phyloP scores from a whole-genome alignment of 768 basidiomycete species.

The Trametes punicea region DNA sequence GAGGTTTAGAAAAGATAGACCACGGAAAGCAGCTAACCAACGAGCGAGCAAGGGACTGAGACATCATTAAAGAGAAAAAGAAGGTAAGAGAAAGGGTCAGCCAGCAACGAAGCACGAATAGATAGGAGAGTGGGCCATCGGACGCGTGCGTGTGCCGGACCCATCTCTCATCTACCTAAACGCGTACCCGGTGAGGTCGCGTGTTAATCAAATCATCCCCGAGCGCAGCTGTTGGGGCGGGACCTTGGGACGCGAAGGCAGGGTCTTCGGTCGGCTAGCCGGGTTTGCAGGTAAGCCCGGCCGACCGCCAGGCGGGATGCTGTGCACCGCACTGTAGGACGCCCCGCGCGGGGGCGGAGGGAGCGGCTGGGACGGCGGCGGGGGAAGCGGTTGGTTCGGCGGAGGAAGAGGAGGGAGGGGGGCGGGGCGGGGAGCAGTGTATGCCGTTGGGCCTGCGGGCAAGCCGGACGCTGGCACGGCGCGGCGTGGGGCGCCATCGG shows the following conservation, averaged over 20 bases:
- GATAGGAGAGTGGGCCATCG: constrained; percentile 2
- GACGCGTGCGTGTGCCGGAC: background rate
- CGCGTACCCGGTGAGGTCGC: background rate
- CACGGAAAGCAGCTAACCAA: background rate
- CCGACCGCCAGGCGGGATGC: background rate
- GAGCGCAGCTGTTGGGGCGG: constrained; percentile 21
- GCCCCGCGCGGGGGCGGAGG: constrained; percentile 11
- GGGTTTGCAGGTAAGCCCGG: constrained; percentile 15
- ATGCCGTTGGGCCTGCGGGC: constrained; percentile 10
- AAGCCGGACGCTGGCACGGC: background rate
- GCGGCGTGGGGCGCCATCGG: constrained; percentile 29
- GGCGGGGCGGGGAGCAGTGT: constrained; percentile 14
- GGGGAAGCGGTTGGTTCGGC: constrained; percentile 13
- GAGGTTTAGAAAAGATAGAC: constrained; percentile 18
- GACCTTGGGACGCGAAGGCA: constrained; percentile 13
- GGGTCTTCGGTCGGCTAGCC: constrained; percentile 3
- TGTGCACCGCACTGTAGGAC: background rate
- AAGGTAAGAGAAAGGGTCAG: background rate
- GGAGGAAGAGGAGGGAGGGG: constrained; percentile 10
- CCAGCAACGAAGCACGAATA: constrained; percentile 1
- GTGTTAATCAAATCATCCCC: constrained; percentile 14
- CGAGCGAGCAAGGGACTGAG: background rate
- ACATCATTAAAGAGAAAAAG: background rate
- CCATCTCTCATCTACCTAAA: background rate
- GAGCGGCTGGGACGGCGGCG: constrained; percentile 7